Evolutionary conservation across 139 green algal genomes (phyloP).

Genomic region (Deuterostichococcus epilithicus): DNA sequence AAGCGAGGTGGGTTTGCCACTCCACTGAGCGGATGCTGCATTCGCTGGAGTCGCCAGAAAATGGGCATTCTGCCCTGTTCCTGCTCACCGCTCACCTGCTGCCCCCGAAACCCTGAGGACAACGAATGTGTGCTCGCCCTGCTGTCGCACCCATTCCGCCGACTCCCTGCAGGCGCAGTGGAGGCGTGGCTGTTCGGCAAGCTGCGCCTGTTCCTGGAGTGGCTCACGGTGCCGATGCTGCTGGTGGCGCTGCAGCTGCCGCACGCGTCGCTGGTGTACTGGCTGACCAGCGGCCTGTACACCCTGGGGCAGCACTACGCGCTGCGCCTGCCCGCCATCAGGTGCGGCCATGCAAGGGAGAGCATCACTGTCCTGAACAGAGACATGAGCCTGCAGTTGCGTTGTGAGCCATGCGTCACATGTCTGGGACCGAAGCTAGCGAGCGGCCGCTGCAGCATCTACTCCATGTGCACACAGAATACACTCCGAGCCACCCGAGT

Average conservation of each 20-base stretch:
- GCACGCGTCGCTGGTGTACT: slow-evolving; percentile 72
- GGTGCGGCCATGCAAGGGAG: background rate
- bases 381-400: background rate
- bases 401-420: background rate
- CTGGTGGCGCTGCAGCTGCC: slow-evolving; percentile 52
- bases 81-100: background rate
- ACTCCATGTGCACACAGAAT: background rate
- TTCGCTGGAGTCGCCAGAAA: no score
- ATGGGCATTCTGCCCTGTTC: no score
- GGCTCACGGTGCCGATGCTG: slow-evolving; percentile 40
- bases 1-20: background rate
- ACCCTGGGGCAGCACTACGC: slow-evolving; percentile 39
- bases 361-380: background rate
- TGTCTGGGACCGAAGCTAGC: background rate
- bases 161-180: slow-evolving; percentile 8
- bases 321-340: background rate
- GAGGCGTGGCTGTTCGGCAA: slow-evolving; percentile 24
- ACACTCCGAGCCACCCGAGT: no score
- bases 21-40: background rate
- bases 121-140: background rate
- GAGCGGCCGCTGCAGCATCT: background rate
- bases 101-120: no score
- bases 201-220: slow-evolving; percentile 36
- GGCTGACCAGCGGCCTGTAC: slow-evolving; percentile 44
- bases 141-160: no score